A percentile compares a stretch with the other conserved stretches of the same genome.
Conservation (phyloP, 2,329 filamentous ascomycete genomes). For the Penicillium hesseltinei region DNA sequence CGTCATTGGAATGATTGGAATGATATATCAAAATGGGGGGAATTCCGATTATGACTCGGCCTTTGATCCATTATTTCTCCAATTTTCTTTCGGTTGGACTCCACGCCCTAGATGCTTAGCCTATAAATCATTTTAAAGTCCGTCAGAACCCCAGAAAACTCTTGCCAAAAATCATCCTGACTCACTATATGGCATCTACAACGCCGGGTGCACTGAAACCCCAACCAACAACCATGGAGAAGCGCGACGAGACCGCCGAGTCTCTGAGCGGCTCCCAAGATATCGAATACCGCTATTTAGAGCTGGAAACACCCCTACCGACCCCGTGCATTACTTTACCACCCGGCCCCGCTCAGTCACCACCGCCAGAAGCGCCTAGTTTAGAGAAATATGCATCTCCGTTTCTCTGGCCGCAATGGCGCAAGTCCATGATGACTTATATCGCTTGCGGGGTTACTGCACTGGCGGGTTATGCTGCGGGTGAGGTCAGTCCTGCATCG, state of each 20-base stretch:
- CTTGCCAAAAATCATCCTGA: not conserved
- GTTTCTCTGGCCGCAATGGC: slow-evolving; percentile 66
- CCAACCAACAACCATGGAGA: slow-evolving; percentile 13
- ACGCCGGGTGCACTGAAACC: not conserved
- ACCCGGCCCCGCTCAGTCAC: slow-evolving; percentile 28
- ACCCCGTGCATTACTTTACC: slow-evolving; percentile 37
- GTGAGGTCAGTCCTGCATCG: slow-evolving; percentile 71
- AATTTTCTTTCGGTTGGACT: not conserved
- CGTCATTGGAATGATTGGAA: not conserved
- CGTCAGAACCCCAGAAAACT: not conserved
- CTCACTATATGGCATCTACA: not conserved
- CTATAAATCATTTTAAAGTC: not conserved
- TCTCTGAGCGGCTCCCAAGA: slow-evolving; percentile 24
- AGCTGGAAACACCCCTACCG: slow-evolving; percentile 60
- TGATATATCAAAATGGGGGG: not conserved
- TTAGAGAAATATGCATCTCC: slow-evolving; percentile 68
- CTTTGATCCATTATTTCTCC: not conserved
- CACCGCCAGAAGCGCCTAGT: slow-evolving; percentile 61
- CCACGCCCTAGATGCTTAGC: slow-evolving; percentile 5
- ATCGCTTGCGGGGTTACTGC: slow-evolving; percentile 75
- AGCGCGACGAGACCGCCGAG: slow-evolving; percentile 13
- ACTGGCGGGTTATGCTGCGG: slow-evolving; percentile 76
- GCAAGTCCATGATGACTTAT: slow-evolving; percentile 69
- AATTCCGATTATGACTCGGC: not conserved
- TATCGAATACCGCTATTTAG: slow-evolving; percentile 60